phyloP scores from a whole-genome alignment of 352 stramenopile genomes.

The Phytophthora sp. region DNA sequence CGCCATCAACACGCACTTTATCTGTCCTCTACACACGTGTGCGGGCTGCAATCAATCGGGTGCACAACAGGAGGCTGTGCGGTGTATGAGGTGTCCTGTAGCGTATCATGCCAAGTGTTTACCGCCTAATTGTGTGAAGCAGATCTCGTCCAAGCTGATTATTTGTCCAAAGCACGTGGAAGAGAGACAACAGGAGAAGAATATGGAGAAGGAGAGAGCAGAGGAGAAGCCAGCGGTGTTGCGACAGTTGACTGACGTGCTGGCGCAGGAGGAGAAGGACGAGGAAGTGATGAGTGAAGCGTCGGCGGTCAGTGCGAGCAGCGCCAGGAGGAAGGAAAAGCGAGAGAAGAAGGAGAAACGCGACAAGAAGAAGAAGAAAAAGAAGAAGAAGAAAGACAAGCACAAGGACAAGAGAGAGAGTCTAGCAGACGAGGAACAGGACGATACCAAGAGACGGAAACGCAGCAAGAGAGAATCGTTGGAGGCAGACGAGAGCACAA shows the following conservation, averaged over 20 bases:
- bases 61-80: conserved; percentile 78
- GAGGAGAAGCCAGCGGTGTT: conserved; percentile 6
- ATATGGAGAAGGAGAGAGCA: conserved; percentile 30
- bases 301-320: conserved; percentile 40
- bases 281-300: conserved; percentile 47
- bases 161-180: conserved; percentile 64
- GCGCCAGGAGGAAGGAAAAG: conserved; percentile 57
- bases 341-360: conserved; percentile 61
- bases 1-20: conserved; percentile 84
- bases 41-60: conserved; percentile 77
- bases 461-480: conserved; percentile 35
- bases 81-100: conserved; percentile 81
- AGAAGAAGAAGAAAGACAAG: conserved; percentile 53
- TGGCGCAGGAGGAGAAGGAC: conserved; percentile 35
- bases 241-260: conserved; percentile 16
- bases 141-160: conserved; percentile 74
- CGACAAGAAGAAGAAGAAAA: conserved; percentile 60
- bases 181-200: no score
- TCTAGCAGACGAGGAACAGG: conserved; percentile 28
- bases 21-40: conserved; percentile 87
- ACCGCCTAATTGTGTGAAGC: conserved; percentile 52
- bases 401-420: conserved; percentile 44
- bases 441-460: conserved; percentile 31
- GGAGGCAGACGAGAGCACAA: conserved; percentile 11
- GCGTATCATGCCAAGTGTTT: conserved; percentile 85